A percentile compares a stretch with the other conserved stretches of the same genome.
These are phyloP conservation scores for Lizonia empirigonia DNA, from an alignment of 2,329 filamentous ascomycete species.

Conservation along the genomic window DNA sequence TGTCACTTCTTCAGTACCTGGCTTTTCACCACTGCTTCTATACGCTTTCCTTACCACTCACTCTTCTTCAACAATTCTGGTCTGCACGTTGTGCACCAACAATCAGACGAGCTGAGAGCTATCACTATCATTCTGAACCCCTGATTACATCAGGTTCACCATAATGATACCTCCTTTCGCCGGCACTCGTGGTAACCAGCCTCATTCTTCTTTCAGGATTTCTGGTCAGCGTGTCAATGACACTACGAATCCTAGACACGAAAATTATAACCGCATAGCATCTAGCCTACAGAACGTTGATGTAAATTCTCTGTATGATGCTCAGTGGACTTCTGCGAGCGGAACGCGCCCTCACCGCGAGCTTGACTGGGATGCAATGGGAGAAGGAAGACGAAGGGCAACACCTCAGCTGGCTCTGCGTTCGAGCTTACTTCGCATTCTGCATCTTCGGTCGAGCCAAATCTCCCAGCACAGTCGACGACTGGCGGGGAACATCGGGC, in stretches of 20 bases:
- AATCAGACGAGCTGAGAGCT: too few species aligned
- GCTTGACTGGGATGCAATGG: not conserved
- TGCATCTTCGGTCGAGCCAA: not conserved
- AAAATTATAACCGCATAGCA: too few species aligned
- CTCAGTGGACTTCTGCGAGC: not conserved
- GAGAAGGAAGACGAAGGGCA: not conserved
- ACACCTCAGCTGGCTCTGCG: not conserved
- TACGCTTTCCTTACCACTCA: not conserved
- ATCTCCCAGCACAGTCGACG: not conserved
- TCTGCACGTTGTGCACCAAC: not conserved
- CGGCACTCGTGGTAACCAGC: not conserved
- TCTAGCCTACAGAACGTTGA: not conserved
- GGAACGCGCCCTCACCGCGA: not conserved
- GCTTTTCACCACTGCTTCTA: not conserved
- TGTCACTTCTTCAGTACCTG: not conserved
- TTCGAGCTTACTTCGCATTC: not conserved
- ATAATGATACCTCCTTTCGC: not conserved
- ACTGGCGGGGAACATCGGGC: not conserved
- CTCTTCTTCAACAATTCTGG: not conserved
- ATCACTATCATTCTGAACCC: not conserved
- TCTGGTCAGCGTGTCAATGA: not conserved
- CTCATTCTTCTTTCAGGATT: not conserved
- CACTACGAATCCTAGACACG: not conserved
- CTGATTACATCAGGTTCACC: rapidly evolving
- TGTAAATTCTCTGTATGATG: not conserved